Percentiles rank a stretch among this genome's conserved stretches.
Evolutionary conservation across 73 alveolate species (phyloP).

Genomic region (Breviolum minutum): DNA sequence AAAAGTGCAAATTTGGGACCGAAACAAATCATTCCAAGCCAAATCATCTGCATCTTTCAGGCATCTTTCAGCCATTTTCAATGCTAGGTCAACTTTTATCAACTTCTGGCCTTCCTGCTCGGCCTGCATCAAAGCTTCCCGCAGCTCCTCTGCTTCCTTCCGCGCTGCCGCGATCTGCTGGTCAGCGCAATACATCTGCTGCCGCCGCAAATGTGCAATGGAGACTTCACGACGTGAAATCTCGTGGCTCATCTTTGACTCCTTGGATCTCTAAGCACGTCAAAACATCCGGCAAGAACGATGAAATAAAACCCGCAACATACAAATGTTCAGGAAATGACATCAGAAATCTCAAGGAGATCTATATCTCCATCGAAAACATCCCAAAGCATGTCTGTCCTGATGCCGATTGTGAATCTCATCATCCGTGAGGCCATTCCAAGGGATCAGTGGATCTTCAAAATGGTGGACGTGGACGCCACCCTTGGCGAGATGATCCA

Average conservation of each 20-base stretch:
- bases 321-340: too few relatives aligned
- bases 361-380: too few relatives aligned
- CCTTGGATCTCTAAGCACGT: neutral
- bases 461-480: slow-evolving; percentile 11
- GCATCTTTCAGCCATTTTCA: neutral
- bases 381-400: neutral
- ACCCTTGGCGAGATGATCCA: neutral
- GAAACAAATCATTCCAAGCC: neutral
- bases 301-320: too few relatives aligned
- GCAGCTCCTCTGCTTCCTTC: slow-evolving; percentile 58
- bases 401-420: neutral
- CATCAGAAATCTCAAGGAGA: too few relatives aligned
- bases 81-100: neutral
- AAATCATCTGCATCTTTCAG: neutral
- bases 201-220: slow-evolving; percentile 31
- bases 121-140: slow-evolving; percentile 36
- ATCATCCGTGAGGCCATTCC: neutral
- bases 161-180: neutral
- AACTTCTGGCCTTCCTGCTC: slow-evolving; percentile 45
- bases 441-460: slow-evolving; percentile 67
- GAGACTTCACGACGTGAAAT: slow-evolving; percentile 11
- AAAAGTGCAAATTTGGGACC: too few relatives aligned
- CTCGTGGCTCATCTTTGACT: slow-evolving; percentile 35
- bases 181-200: neutral
- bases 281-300: too few relatives aligned